A percentile compares a stretch with the other conserved stretches of the same genome.
Conservation (phyloP, 2,329 filamentous ascomycete genomes). For the Fusarium coicis region DNA sequence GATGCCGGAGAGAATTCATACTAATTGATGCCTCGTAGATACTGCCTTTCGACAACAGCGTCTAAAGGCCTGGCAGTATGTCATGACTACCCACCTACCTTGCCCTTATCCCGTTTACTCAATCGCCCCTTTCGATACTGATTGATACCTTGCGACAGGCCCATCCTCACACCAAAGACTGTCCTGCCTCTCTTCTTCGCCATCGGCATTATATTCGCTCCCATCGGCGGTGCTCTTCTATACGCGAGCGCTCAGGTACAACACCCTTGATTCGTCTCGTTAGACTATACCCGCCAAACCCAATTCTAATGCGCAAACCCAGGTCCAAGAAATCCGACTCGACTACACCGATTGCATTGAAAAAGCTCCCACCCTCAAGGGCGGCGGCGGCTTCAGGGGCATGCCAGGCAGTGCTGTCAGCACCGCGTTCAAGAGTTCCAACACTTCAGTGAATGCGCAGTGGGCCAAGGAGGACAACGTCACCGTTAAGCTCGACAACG, state of each 20-base stretch:
- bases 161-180: conserved; percentile 94
- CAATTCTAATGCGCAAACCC: conserved; percentile 19
- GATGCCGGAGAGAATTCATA: neutral
- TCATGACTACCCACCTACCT: conserved; percentile 46
- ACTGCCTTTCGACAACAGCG: conserved; percentile 97
- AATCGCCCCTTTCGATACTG: conserved; percentile 46
- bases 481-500: conserved; percentile 48
- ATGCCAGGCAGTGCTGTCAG: conserved; percentile 70
- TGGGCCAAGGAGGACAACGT: conserved; percentile 56
- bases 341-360: conserved; percentile 85
- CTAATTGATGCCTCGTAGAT: conserved; percentile 64
- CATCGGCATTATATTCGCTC: conserved; percentile 91
- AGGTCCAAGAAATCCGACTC: conserved; percentile 91
- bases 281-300: neutral
- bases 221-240: conserved; percentile 86
- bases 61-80: conserved; percentile 98
- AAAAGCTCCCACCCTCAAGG: conserved; percentile 59
- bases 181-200: conserved; percentile 91
- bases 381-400: conserved; percentile 50
- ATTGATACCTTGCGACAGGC: conserved; percentile 67
- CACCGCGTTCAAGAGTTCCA: conserved; percentile 76
- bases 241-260: conserved; percentile 84
- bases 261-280: neutral
- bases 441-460: conserved; percentile 51
- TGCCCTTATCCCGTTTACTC: conserved; percentile 5